Percentiles rank a stretch among this genome's conserved stretches.
phyloP scores from a whole-genome alignment of 2,329 filamentous ascomycete species.

The Alternaria sp. region DNA sequence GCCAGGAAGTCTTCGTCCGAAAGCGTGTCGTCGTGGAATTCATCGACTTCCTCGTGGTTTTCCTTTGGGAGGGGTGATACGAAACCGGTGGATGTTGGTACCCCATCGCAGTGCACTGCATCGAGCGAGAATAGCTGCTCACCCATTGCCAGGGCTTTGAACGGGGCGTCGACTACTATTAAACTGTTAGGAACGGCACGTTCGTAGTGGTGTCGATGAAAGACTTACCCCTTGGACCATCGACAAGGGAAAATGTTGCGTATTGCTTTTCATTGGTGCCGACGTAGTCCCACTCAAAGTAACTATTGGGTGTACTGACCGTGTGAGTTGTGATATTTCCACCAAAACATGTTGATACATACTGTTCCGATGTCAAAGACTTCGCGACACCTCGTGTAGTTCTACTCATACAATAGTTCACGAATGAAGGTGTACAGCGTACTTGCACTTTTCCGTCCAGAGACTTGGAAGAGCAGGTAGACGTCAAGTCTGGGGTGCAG shows the following conservation, averaged over 20 bases:
- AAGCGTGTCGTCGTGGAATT: not conserved
- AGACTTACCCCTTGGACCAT: not conserved
- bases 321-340: not conserved
- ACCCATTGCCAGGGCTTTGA: not conserved
- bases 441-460: not conserved
- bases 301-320: not conserved
- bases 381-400: not conserved
- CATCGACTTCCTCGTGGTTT: not conserved
- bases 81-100: not conserved
- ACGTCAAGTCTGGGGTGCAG: not conserved
- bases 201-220: no score
- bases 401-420: not conserved
- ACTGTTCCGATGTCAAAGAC: not conserved
- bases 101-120: not conserved
- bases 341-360: not conserved
- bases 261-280: not conserved
- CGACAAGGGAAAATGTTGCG: not conserved
- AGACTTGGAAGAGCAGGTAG: not conserved
- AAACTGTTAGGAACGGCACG: not conserved
- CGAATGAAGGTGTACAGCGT: not conserved
- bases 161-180: not conserved
- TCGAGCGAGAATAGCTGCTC: not conserved
- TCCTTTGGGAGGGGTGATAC: not conserved
- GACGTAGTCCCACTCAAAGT: not conserved
- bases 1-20: not conserved